A percentile compares a stretch with the other conserved stretches of the same genome.
Evolutionary conservation across 495 filamentous ascomycete genomes (phyloP).

Genomic region (Stereocaulon alpinum): DNA sequence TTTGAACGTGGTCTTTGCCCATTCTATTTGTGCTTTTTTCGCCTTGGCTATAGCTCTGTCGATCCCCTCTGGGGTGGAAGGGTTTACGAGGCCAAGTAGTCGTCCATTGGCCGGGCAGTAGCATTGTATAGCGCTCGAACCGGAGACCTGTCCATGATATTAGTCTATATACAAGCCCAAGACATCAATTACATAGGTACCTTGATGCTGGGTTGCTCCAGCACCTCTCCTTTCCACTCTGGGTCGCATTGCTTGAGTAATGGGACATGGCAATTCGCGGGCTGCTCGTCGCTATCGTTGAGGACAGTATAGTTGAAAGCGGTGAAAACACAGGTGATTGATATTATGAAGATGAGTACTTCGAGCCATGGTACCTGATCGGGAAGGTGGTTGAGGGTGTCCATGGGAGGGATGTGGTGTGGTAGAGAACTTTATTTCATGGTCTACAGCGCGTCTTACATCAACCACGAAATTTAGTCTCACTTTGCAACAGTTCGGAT

Average conservation of each 20-base stretch:
- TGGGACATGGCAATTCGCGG: conserved; percentile 47
- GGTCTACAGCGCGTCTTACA: not conserved
- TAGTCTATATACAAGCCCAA: conserved; percentile 6
- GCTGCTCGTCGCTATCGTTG: conserved; percentile 32
- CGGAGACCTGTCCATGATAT: conserved; percentile 30
- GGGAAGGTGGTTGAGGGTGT: conserved; percentile 1
- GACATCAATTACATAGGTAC: conserved; percentile 18
- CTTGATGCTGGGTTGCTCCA: conserved; percentile 51
- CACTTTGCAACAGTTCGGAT: not conserved
- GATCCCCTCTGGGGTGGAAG: conserved; percentile 66
- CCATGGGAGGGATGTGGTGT: conserved; percentile 1
- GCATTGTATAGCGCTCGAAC: conserved; percentile 61
- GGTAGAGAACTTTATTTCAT: not conserved
- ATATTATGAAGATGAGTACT: conserved; percentile 15
- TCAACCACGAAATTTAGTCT: not conserved
- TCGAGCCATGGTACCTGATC: conserved; percentile 2
- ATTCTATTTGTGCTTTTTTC: conserved; percentile 63
- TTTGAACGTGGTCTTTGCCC: conserved; percentile 68
- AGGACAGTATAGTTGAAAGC: conserved; percentile 21
- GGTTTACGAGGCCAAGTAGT: conserved; percentile 70
- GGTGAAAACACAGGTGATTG: conserved; percentile 17
- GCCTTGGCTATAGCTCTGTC: conserved; percentile 70
- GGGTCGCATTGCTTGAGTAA: conserved; percentile 46
- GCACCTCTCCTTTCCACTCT: conserved; percentile 47
- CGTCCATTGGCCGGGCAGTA: conserved; percentile 85